Percentiles rank a stretch among this genome's conserved stretches.
phyloP scores from a whole-genome alignment of 2,329 filamentous ascomycete genomes.

The Arthrobotrys conoides region DNA sequence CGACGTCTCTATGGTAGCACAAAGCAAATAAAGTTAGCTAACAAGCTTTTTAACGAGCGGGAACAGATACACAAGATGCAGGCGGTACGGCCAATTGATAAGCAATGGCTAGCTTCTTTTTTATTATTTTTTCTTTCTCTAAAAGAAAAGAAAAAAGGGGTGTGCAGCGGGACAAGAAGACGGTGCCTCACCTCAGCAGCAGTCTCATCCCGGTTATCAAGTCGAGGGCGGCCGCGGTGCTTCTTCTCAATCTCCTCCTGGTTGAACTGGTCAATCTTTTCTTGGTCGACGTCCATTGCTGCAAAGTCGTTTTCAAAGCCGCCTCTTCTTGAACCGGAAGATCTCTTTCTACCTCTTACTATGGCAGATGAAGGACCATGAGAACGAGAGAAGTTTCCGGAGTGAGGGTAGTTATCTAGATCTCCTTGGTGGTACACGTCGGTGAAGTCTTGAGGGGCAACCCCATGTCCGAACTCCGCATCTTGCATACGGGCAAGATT shows the following conservation, averaged over 20 bases:
- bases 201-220: conserved; percentile 83
- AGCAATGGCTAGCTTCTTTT: conserved; percentile 33
- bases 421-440: conserved; percentile 60
- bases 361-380: conserved; percentile 55
- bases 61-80: conserved; percentile 40
- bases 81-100: conserved; percentile 32
- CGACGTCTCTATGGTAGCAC: conserved; percentile 75
- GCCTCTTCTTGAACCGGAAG: conserved; percentile 58
- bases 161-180: conserved; percentile 64
- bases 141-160: conserved; percentile 31
- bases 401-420: conserved; percentile 60
- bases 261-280: conserved; percentile 59
- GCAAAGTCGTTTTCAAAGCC: conserved; percentile 57
- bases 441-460: conserved; percentile 59
- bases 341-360: conserved; percentile 56
- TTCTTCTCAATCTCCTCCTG: conserved; percentile 73
- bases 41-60: conserved; percentile 43
- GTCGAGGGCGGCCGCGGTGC: conserved; percentile 79
- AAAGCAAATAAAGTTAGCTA: conserved; percentile 51
- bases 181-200: conserved; percentile 77
- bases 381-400: conserved; percentile 54
- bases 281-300: conserved; percentile 58
- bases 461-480: conserved; percentile 60
- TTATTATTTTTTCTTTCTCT: conserved; percentile 18
- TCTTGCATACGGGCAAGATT: conserved; percentile 59